Evolutionary conservation across 257 asterid species (phyloP).

Genomic region (Fraxinus pennsylvanica): DNA sequence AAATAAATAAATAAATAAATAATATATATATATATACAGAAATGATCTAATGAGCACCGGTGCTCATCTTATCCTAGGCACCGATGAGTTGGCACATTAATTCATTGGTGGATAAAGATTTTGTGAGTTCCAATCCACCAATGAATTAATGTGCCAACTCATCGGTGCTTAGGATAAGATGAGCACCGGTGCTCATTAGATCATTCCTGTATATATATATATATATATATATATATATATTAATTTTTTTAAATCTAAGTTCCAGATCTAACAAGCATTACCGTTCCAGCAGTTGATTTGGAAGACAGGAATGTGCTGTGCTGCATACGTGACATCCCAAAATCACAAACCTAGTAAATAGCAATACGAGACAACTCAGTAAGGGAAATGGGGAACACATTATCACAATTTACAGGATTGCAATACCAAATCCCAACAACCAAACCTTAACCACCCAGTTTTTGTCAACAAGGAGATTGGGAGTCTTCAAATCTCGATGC

Average conservation of each 20-base stretch:
- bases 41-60: too few relatives aligned
- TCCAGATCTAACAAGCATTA: slow-evolving; percentile 36
- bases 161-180: too few relatives aligned
- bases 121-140: too few relatives aligned
- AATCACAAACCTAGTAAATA: slow-evolving; percentile 76
- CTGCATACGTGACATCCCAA: slow-evolving; percentile 95
- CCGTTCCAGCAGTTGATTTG: slow-evolving; percentile 95
- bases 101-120: too few relatives aligned
- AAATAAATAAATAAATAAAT: background rate
- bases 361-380: slow-evolving; percentile 24
- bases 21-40: too few relatives aligned
- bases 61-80: too few relatives aligned
- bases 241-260: background rate
- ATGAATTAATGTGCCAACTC: too few relatives aligned
- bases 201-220: too few relatives aligned
- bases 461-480: slow-evolving; percentile 93
- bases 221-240: too few relatives aligned
- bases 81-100: too few relatives aligned
- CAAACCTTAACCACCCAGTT: slow-evolving; percentile 92
- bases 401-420: slow-evolving; percentile 4
- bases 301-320: slow-evolving; percentile 94
- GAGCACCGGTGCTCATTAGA: too few relatives aligned
- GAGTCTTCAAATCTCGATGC: slow-evolving; percentile 95
- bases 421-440: background rate
- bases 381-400: slow-evolving; percentile 2